These are phyloP conservation scores for Dryas integrifolia DNA, from an alignment of 331 rosid genomes.

Conservation along the genomic window DNA sequence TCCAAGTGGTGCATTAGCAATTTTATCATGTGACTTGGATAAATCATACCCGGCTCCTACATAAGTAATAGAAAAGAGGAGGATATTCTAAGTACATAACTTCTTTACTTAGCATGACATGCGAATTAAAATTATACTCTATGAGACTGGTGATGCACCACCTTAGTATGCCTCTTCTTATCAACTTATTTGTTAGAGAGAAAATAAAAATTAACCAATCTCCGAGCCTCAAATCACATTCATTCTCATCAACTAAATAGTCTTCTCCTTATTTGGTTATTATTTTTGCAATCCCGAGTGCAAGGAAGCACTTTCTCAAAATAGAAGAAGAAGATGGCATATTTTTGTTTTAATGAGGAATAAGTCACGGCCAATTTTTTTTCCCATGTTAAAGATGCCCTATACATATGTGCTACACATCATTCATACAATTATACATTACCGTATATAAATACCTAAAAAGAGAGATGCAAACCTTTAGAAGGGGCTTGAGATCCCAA, in stretches of 20 bases:
- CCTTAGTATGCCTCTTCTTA: no score
- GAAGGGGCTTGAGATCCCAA: conserved; percentile 45
- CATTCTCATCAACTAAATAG: no score
- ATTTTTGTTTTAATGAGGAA: no score
- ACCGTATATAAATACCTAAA: background rate
- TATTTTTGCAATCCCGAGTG: no score
- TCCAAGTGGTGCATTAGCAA: conserved; percentile 41
- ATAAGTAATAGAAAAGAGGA: conserved; percentile 26
- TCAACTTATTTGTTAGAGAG: no score
- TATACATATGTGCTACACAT: background rate
- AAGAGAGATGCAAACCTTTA: conserved; percentile 51
- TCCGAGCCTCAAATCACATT: no score
- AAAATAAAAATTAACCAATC: no score
- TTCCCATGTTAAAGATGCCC: background rate
- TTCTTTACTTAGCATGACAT: background rate
- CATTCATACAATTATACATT: background rate
- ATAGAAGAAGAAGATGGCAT: no score
- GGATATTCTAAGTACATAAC: conserved; percentile 14
- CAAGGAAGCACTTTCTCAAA: no score
- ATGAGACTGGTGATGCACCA: background rate
- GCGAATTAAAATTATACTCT: background rate
- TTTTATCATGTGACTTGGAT: conserved; percentile 54
- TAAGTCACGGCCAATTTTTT: no score
- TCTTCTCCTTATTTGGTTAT: no score
- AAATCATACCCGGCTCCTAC: conserved; percentile 60